Percentiles rank a stretch among this genome's conserved stretches.
phyloP scores from a whole-genome alignment of 176 grass and related monocot genomes.

The Rhynchospora tenuis region DNA sequence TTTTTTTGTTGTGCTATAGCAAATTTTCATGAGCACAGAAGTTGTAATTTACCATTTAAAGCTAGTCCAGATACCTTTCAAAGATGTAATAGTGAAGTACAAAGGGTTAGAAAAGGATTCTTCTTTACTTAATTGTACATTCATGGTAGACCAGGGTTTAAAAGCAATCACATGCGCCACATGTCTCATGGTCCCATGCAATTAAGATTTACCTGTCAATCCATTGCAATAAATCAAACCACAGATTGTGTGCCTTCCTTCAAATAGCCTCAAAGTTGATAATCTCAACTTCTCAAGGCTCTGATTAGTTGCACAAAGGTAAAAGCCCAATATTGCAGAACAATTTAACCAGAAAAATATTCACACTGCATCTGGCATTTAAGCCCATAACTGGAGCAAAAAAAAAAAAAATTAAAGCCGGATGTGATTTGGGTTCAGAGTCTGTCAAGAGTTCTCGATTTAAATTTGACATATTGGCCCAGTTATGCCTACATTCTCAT shows the following conservation, averaged over 20 bases:
- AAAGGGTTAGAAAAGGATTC: neutral
- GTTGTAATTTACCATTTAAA: neutral
- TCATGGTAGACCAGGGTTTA: neutral
- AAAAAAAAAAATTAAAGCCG: neutral
- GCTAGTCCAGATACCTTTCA: neutral
- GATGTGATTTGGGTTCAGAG: neutral
- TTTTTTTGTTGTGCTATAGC: neutral
- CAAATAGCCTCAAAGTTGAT: neutral
- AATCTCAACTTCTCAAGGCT: neutral
- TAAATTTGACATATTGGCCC: neutral
- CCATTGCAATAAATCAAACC: neutral
- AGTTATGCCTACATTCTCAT: neutral
- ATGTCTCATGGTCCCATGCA: neutral
- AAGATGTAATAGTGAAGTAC: neutral
- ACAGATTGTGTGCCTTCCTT: neutral
- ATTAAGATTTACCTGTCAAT: neutral
- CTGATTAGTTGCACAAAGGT: neutral
- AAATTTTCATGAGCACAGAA: neutral
- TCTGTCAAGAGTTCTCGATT: neutral
- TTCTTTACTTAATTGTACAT: neutral
- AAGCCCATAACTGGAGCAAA: neutral
- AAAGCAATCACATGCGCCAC: neutral
- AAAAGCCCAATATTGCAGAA: neutral
- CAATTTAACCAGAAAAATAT: neutral
- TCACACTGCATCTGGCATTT: neutral